Base-by-base conservation (phyloP, 2,329 filamentous ascomycete species). In the Tolypocladium album region DNA sequence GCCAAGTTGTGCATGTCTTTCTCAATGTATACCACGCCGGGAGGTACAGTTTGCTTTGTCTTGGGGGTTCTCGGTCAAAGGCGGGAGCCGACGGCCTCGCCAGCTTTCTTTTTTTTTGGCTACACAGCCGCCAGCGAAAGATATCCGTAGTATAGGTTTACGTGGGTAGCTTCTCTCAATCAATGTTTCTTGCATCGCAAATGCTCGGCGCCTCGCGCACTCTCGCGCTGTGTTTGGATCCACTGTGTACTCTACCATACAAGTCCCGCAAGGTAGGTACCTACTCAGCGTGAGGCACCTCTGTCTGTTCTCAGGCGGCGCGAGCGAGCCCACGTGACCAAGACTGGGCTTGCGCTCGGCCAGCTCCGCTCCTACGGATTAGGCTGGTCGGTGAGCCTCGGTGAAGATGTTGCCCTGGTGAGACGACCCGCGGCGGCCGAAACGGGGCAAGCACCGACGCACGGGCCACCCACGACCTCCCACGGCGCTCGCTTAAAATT, bases 401-500 rank as follows among this genome's bases (percentile, higher is more conserved):
- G 61, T 66, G 65, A 65, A 60, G 61, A 63, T 62, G 59, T 36
- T 57, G 55, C 55, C 55, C 55, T 57, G 39, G 40, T 45, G 36
- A 4, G 38, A 38, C 24, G 27, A 55, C 47, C 27, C 38, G 38
- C 39, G 27, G 4, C 64, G 53, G 4, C 53, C 20, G 22, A 31
- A 63, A 53, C n/a, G 17, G 58, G 62, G 47, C 57, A 60, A 67
- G 57, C 36, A 56, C 20, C 0, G 1, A n/a, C 22, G 68, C 68
- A 70, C 67, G 64, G 64, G 27, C 66, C 67, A 67, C 58, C n/a
- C 63, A 63, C 58, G 56, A 57, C 58, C 66, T 66, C 66, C 62
- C 64, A 65, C 67, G 55, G 24, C 58, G 47, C 66, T 74, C 70
- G 71, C 72, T 74, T 74, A 74, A 73, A 71, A 71, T 73, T 73